Base-by-base conservation (phyloP, 1,139 yeast species). In the Kodamaea anthophila region DNA sequence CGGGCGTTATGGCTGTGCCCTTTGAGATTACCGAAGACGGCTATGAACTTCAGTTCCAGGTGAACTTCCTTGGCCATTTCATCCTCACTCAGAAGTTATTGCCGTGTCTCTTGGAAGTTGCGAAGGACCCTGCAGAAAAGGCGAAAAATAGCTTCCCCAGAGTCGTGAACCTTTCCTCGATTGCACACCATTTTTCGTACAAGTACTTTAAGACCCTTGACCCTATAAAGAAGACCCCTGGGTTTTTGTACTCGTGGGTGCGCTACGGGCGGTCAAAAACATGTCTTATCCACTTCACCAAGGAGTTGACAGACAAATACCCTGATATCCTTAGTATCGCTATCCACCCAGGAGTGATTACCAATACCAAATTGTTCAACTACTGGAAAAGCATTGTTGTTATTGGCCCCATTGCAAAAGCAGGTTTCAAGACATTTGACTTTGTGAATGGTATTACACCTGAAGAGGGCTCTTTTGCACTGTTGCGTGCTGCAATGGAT, bases 1-100 rank as follows among this genome's bases (percentile, higher is more conserved):
- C 70, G 3, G 71, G 71, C 2, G 34, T 64, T 10, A 60, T 65
- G 69, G 69, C 52, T 1, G 50, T 53, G 5, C 67, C 69, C 0
- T 57, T 42, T 35, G 53, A 55, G 29, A 35, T 44, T 20, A 59
- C 70, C 9, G 50, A 52, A 31, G 70, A 65, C 37, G 58, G 53
- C 15, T 53, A 51, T 40, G 71, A 65, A 37, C 44, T 62, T 24
- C 70, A 65, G 42, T 63, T 58, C 44, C 70, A 65, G 43, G 67
- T 61, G 13, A 64, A 65, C 37, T 53, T 49, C 27, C 56, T 58
- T 12, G 44, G 59, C 18, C 70, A 60, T 31, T 38, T 58, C 18
- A 46, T 65, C 26, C 51, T 65, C 36, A 55, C 65, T 1, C 43
- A 55, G 12, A 43, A 43, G 31, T 42, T 63, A 24, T 31, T 62